A percentile compares a stretch with the other conserved stretches of the same genome.
These are phyloP conservation scores for Obelidium mucronatum DNA, from an alignment of 192 early-diverging fungal species.

Conservation along the genomic window DNA sequence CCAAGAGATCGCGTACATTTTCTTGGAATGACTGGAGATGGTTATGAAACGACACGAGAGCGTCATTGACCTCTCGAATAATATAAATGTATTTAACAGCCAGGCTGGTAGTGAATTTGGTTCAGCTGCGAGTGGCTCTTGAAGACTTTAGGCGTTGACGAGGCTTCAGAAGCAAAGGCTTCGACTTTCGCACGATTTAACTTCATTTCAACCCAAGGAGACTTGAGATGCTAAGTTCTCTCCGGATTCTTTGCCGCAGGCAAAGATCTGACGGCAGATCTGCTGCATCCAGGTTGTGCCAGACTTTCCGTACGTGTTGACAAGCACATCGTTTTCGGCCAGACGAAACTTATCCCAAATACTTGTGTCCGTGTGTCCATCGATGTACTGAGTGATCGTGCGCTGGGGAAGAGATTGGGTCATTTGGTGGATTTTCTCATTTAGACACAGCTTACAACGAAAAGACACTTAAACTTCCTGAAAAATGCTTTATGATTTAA, in stretches of 20 bases:
- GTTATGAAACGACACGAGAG: neutral
- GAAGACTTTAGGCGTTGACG: neutral
- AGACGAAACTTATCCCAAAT: neutral
- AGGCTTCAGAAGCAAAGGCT: neutral
- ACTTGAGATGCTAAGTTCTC: neutral
- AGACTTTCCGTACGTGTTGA: neutral
- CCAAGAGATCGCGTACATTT: neutral
- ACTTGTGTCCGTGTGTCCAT: neutral
- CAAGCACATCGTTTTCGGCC: neutral
- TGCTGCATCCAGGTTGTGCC: neutral
- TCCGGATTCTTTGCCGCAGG: neutral
- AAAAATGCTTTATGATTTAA: neutral
- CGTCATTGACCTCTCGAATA: neutral
- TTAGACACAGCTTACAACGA: neutral
- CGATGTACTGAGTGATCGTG: neutral
- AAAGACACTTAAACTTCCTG: too few species aligned
- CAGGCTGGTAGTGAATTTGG: neutral
- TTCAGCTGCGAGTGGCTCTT: neutral
- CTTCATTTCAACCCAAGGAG: neutral
- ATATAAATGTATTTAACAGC: neutral
- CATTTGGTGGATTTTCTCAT: neutral
- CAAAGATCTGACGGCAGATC: neutral
- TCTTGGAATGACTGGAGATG: neutral
- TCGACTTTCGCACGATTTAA: neutral
- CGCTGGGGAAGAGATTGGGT: neutral